Conservation (phyloP, 1,139 yeast genomes). For the Hansenula anomala region DNA sequence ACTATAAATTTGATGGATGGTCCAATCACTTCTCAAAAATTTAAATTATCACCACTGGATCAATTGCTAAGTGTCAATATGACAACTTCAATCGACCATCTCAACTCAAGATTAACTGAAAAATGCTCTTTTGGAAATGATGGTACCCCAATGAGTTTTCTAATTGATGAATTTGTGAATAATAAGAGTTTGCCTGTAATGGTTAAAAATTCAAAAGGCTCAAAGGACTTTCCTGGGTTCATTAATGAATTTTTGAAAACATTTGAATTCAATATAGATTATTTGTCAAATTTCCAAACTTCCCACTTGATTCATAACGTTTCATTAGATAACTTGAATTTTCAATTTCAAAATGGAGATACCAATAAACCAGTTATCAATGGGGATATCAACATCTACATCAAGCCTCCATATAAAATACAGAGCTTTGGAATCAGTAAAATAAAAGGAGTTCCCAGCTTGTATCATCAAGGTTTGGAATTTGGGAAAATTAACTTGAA, state of each 20-base stretch:
- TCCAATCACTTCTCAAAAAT: slow-evolving; percentile 10
- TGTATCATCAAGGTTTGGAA: slow-evolving; percentile 26
- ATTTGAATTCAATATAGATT: slow-evolving; percentile 14
- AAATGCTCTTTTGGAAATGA: slow-evolving; percentile 22
- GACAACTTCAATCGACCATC: slow-evolving; percentile 9
- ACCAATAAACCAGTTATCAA: slow-evolving; percentile 24
- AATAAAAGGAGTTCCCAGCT: slow-evolving; percentile 29
- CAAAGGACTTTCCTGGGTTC: slow-evolving; percentile 10
- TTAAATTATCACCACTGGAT: slow-evolving; percentile 12
- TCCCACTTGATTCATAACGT: slow-evolving; percentile 25
- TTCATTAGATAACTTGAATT: slow-evolving; percentile 26
- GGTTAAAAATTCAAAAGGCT: slow-evolving; percentile 21
- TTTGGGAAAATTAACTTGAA: slow-evolving; percentile 30
- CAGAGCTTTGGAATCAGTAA: slow-evolving; percentile 21
- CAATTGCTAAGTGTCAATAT: slow-evolving; percentile 9
- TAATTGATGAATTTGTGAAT: slow-evolving; percentile 24
- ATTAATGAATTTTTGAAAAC: slow-evolving; percentile 13
- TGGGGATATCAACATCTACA: slow-evolving; percentile 26
- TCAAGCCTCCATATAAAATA: slow-evolving; percentile 25
- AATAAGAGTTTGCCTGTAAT: slow-evolving; percentile 23
- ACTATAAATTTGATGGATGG: slow-evolving; percentile 18
- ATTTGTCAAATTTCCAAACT: slow-evolving; percentile 11
- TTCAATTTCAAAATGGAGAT: slow-evolving; percentile 25
- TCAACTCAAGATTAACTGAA: slow-evolving; percentile 10
- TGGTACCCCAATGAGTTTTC: slow-evolving; percentile 29